These are phyloP conservation scores for Inga leiocalycina DNA, from an alignment of 306 rosid species.

Conservation along the genomic window DNA sequence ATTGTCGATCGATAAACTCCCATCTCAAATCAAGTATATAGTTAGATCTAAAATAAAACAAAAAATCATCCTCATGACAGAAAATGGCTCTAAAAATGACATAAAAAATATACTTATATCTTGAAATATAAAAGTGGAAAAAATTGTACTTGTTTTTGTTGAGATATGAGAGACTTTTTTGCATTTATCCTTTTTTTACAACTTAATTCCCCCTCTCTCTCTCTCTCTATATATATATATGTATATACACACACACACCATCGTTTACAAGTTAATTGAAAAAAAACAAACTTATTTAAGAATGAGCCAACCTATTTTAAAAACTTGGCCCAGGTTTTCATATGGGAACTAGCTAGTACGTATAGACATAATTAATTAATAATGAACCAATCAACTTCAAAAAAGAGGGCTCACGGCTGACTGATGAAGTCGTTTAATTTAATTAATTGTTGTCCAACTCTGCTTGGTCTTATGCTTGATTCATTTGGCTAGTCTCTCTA, in stretches of 20 bases:
- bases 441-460: constrained; percentile 35
- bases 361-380: neutral
- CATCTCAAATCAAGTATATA: neutral
- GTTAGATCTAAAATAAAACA: neutral
- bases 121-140: no score
- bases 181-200: no score
- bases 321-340: neutral
- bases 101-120: neutral
- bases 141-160: neutral
- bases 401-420: constrained; percentile 26
- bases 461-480: constrained; percentile 29
- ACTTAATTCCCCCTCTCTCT: neutral
- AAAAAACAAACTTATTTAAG: no score
- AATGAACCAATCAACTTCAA: neutral
- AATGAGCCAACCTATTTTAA: neutral
- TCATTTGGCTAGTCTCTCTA: neutral
- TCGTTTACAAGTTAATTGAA: no score
- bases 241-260: no score
- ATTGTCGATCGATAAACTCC: neutral
- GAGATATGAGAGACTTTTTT: no score
- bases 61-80: neutral
- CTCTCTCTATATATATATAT: no score
- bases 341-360: neutral
- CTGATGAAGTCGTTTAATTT: constrained; percentile 31
- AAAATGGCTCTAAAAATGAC: neutral